Evolutionary conservation across 2,329 filamentous ascomycete genomes (phyloP).

Genomic region (Alternaria tenuissima): DNA sequence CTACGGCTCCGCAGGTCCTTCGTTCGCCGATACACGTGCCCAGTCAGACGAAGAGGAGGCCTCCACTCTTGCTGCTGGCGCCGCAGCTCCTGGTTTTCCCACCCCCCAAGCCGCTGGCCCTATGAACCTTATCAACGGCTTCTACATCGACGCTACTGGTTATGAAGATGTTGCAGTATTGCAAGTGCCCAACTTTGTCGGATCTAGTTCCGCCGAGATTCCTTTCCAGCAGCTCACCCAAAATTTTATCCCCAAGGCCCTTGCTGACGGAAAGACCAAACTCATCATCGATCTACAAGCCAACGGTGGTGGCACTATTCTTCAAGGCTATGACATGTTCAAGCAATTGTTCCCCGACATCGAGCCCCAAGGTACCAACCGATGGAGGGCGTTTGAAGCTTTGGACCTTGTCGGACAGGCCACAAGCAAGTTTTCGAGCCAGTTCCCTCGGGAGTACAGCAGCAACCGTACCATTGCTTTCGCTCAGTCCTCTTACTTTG

Average conservation of each 20-base stretch:
- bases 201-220: constrained; percentile 24
- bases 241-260: constrained; percentile 53
- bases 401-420: constrained; percentile 56
- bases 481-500: constrained; percentile 54
- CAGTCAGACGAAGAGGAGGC: constrained; percentile 8
- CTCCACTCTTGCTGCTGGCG: constrained; percentile 13
- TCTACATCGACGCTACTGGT: constrained; percentile 54
- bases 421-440: constrained; percentile 44
- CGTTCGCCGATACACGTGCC: background rate
- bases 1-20: constrained; percentile 25
- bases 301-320: constrained; percentile 67
- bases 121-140: constrained; percentile 55
- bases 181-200: constrained; percentile 53
- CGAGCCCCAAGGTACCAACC: constrained; percentile 59
- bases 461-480: constrained; percentile 49
- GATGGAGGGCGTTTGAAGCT: constrained; percentile 60
- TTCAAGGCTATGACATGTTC: constrained; percentile 69
- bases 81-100: constrained; percentile 54
- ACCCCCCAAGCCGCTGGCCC: constrained; percentile 50
- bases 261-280: constrained; percentile 63
- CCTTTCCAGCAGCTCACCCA: constrained; percentile 53
- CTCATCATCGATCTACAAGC: constrained; percentile 67
- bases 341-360: constrained; percentile 63
- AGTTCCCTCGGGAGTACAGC: constrained; percentile 41
- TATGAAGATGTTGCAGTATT: constrained; percentile 58